phyloP scores from a whole-genome alignment of 78 protist genomes.

The Emiliania huxleyi region DNA sequence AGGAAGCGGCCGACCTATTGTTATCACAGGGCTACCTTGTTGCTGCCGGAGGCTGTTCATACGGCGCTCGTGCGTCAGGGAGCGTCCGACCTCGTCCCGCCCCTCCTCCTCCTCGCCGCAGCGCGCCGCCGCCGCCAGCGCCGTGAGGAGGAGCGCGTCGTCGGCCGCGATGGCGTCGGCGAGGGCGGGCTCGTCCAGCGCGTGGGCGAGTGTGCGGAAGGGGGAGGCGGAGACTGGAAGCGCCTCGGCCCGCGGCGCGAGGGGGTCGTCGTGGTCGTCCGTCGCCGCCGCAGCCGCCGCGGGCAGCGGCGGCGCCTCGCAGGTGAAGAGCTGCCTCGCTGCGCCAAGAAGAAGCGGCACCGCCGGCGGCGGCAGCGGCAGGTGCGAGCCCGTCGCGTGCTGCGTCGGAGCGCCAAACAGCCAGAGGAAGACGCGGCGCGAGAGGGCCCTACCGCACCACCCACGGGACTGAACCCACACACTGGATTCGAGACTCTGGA shows the following conservation, averaged over 20 bases:
- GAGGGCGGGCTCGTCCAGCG: background rate
- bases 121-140: background rate
- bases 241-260: background rate
- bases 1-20: too few species aligned
- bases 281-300: background rate
- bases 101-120: background rate
- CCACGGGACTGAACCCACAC: too few species aligned
- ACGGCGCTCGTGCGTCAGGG: too few species aligned
- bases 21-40: too few species aligned
- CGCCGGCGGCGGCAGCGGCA: background rate
- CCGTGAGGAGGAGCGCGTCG: background rate
- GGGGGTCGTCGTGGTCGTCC: background rate
- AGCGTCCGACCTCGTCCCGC: too few species aligned
- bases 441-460: too few species aligned
- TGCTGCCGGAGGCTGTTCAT: too few species aligned
- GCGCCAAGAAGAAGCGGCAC: background rate
- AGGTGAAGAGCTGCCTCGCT: background rate
- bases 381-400: background rate
- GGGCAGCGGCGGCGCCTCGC: background rate
- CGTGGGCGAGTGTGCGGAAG: background rate
- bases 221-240: background rate
- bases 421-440: background rate
- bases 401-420: background rate
- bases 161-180: background rate
- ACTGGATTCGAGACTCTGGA: too few species aligned